Evolutionary conservation across 2,329 filamentous ascomycete genomes (phyloP), one percentile per base, ranked within the genome.

Genomic region (Xylariomycetidae sp.): DNA sequence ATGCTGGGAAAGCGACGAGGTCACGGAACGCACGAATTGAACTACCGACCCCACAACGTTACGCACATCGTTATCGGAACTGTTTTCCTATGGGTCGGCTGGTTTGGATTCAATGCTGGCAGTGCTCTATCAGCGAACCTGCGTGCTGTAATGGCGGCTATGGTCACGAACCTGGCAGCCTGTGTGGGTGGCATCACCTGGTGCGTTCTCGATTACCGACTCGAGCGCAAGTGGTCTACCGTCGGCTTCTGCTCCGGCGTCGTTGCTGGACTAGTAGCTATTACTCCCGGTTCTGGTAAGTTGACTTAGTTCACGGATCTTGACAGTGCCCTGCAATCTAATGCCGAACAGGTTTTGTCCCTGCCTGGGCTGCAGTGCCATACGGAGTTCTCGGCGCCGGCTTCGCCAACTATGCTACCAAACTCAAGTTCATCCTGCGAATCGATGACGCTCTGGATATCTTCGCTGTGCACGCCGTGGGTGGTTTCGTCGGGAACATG

Each of bases 31-130:
- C 82, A 88, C 55, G 86, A 90, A 59, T 71, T 94, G 50, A 94
- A 94, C 66, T 94, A 90, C 62, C 83, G 88, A 31, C 88, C 88
- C 8, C 88, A 95, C 67, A 94, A 94, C 51, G 87, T 94, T 29
- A 92, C 88, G 4, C 86, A 94, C 58, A 88, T 95, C 48, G 87
- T 94, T 33, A 84, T 94, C 36, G 88, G 88, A 18, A 94, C 88
- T 3, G 87, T 94, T 29, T 94, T 95, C 64, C 79, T 95, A 12
- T 95, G 88, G 88, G 85, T 94, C 12, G 88, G 88, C 34, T 95
- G 88, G 88, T 94, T 94, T 53, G 88, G 88, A 30, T 95, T 95
- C 77, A 95, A 94, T 51, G 87, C 85, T 31, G 88, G 88, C 44
- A 88, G 83, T 12, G 88, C 87, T 11, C 69, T 92, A 35, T 72